Evolutionary conservation across 306 rosid genomes (phyloP).

Genomic region (Dalbergia cultrata): DNA sequence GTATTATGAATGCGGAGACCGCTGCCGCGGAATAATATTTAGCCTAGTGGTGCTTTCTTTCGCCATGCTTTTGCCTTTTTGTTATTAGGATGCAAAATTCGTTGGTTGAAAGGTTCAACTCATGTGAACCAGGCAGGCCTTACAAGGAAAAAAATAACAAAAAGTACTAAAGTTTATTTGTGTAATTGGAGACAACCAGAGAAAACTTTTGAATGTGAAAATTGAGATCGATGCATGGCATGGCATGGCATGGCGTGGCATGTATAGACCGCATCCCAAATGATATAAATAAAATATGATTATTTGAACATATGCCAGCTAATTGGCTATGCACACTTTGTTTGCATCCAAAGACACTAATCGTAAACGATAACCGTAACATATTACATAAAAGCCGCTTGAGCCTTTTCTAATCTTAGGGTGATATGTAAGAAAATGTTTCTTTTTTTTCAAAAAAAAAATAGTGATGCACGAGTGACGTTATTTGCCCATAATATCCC

Average conservation of each 20-base stretch:
- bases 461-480: too few relatives aligned
- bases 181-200: neutral
- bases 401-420: too few relatives aligned
- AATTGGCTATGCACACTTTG: neutral
- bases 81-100: neutral
- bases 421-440: too few relatives aligned
- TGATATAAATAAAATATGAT: neutral
- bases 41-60: neutral
- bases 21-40: neutral
- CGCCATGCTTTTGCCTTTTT: neutral
- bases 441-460: too few relatives aligned
- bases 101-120: constrained; percentile 42
- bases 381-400: too few relatives aligned
- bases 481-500: too few relatives aligned
- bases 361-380: too few relatives aligned
- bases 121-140: constrained; percentile 33
- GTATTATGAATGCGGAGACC: neutral
- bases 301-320: neutral
- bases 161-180: neutral
- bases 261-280: neutral
- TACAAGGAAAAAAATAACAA: neutral
- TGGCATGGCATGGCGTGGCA: neutral
- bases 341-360: neutral
- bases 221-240: neutral
- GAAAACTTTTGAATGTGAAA: neutral